A percentile compares a stretch with the other conserved stretches of the same genome.
Evolutionary conservation across 2,329 filamentous ascomycete species (phyloP).

Genomic region (Blastomyces gilchristii): DNA sequence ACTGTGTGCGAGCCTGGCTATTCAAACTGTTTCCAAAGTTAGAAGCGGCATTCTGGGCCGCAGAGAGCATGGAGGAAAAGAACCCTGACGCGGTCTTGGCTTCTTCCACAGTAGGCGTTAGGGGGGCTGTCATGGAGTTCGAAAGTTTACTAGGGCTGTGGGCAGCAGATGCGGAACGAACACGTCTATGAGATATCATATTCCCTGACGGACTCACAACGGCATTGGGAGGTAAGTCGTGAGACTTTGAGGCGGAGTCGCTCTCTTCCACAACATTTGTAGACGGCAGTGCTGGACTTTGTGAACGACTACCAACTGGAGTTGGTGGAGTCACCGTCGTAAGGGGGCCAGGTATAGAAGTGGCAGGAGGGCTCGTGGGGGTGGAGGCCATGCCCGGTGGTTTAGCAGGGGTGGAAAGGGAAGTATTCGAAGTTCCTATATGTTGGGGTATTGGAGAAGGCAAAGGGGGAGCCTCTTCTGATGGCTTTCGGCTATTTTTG

Average conservation of each 20-base stretch:
- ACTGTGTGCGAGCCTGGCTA: conserved; percentile 40
- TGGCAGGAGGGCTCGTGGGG: conserved; percentile 20
- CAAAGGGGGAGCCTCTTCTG: conserved; percentile 26
- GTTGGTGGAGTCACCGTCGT: conserved; percentile 57
- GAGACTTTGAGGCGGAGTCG: conserved; percentile 21
- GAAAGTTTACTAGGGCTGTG: conserved; percentile 78
- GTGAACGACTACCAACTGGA: conserved; percentile 41
- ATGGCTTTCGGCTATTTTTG: conserved; percentile 22
- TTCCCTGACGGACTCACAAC: conserved; percentile 54
- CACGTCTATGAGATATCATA: conserved; percentile 63
- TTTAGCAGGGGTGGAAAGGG: conserved; percentile 20
- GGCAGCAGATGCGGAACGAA: conserved; percentile 45
- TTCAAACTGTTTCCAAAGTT: conserved; percentile 58
- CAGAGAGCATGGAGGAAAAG: conserved; percentile 88
- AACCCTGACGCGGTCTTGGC: conserved; percentile 51
- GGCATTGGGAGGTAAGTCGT: conserved; percentile 34
- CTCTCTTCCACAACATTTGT: conserved; percentile 30
- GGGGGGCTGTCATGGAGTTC: conserved; percentile 57
- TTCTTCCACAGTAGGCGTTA: conserved; percentile 69
- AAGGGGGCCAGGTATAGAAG: conserved; percentile 32
- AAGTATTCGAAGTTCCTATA: conserved; percentile 12
- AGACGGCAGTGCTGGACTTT: conserved; percentile 26
- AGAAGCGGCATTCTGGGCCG: conserved; percentile 82
- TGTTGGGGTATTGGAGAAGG: conserved; percentile 25
- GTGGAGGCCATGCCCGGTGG: conserved; percentile 20